These are phyloP conservation scores for Debaryomyces hansenii DNA, from an alignment of 805 yeast species.

Conservation along the genomic window DNA sequence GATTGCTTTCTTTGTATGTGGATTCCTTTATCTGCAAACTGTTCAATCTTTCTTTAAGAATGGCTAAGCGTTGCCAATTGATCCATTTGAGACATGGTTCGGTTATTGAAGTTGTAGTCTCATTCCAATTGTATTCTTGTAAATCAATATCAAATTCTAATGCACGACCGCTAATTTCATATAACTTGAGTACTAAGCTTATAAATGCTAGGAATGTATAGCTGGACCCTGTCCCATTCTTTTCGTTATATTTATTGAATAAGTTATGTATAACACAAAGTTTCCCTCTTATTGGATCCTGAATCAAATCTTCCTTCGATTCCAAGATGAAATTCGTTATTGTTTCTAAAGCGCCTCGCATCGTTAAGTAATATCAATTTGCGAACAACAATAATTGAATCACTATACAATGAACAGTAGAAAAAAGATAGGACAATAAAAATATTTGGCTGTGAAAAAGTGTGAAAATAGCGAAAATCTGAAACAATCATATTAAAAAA, in stretches of 20 bases:
- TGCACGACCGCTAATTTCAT: constrained; percentile 17
- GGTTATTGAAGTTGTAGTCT: background rate
- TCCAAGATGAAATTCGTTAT: constrained; percentile 7
- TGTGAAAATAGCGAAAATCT: too few species aligned
- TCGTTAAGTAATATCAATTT: too few species aligned
- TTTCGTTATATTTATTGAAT: background rate
- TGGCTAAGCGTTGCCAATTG: constrained; percentile 12
- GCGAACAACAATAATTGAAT: too few species aligned
- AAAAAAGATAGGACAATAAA: too few species aligned
- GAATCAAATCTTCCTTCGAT: constrained; percentile 5
- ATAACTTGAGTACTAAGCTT: constrained; percentile 12
- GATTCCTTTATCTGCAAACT: constrained; percentile 4
- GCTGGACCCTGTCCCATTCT: background rate
- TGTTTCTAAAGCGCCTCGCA: too few species aligned
- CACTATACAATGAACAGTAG: too few species aligned
- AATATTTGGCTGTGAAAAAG: too few species aligned
- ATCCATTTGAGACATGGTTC: constrained; percentile 9
- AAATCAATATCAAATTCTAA: constrained; percentile 10
- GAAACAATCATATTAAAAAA: too few species aligned
- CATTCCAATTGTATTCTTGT: background rate
- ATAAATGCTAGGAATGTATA: constrained; percentile 4
- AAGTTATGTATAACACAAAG: constrained; percentile 1
- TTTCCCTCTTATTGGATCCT: constrained; percentile 12
- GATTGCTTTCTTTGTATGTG: background rate
- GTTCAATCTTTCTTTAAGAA: constrained; percentile 11